Evolutionary conservation across 208 protist genomes (phyloP).

Genomic region (Leishmania braziliensis): DNA sequence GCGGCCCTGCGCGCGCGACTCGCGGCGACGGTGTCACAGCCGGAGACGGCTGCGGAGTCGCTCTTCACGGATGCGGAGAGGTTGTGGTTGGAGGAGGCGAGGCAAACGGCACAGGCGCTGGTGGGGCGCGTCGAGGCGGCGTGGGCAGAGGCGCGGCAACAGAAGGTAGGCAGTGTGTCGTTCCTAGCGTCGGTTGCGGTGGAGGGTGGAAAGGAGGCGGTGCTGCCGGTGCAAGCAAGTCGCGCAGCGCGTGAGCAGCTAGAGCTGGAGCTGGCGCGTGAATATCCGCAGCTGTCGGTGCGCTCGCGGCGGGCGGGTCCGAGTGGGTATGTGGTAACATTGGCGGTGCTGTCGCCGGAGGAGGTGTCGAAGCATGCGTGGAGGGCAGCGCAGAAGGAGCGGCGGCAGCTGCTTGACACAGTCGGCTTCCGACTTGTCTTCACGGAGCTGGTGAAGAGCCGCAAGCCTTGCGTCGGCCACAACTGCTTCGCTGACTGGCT

Average conservation of each 20-base stretch:
- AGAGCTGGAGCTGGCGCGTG: constrained; percentile 19
- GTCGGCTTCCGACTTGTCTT: constrained; percentile 76
- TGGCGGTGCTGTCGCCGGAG: constrained; percentile 40
- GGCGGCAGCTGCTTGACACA: constrained; percentile 49
- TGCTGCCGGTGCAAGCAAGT: constrained; percentile 44
- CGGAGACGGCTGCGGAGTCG: constrained; percentile 6
- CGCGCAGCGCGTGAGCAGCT: constrained; percentile 50
- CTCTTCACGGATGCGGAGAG: constrained; percentile 56
- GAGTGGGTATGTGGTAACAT: constrained; percentile 31
- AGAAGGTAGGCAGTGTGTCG: neutral
- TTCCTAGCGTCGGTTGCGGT: constrained; percentile 26
- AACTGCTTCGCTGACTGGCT: constrained; percentile 83
- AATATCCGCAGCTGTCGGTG: constrained; percentile 38
- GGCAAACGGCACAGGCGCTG: constrained; percentile 33
- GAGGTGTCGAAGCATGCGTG: constrained; percentile 31
- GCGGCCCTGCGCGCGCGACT: constrained; percentile 33
- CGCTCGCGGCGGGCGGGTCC: constrained; percentile 43
- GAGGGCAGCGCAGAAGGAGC: constrained; percentile 18
- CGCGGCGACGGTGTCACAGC: constrained; percentile 3
- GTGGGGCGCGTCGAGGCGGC: constrained; percentile 30
- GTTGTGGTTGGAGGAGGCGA: constrained; percentile 44
- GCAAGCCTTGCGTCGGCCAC: constrained; percentile 79
- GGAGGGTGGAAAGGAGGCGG: constrained; percentile 40
- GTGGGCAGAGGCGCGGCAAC: constrained; percentile 8
- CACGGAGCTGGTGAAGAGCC: constrained; percentile 51